Evolutionary conservation across 1,139 yeast species (phyloP), one percentile per base, ranked within the genome.

Genomic region (Protomyces lactucae-debilis): DNA sequence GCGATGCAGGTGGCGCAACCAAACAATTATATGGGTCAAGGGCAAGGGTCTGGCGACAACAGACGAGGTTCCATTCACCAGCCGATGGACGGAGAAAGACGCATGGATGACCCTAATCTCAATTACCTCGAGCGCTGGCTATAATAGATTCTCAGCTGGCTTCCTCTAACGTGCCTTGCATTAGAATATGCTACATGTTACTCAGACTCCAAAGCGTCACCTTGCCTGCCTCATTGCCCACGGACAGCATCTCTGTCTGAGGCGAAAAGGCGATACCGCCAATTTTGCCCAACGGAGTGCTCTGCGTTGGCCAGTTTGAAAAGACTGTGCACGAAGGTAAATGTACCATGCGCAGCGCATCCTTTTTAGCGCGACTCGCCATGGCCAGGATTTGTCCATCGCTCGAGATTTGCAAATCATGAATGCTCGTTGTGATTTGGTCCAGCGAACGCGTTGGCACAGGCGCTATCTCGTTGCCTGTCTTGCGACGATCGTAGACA

Each of bases 261-360:
- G 96, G 92, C 35, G 95, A 85, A 75, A 92, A 92, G 10, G 85
- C 82, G 3, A 85, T 86, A n/a, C 87, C 77, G 0, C 97, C 89
- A 52, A 95, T 97, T 70, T 86, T 85, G 32, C 99, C 99, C 69
- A 95, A 81, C 3, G 99, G 99, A 0, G 99, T 92, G 8, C 91
- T 93, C 65, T 93, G 85, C 1, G 98, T 93, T 23, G 99, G 99
- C 99, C 99, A 95, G 78, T 95, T 95, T 65, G 85, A 81, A 76
- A 85, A 95, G 2, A 89, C 96, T 12, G 89, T 83, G 67, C 93
- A 91, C 10, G 91, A 82, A 12, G 98, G 97, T 67, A 93, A 76
- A 73, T 95, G 99, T 14, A 91, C 93, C 69, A 95, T 75, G 72
- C 92, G 83, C 68, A 95, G 78, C 0, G 97, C 90, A 75, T 95